These are phyloP conservation scores for Salvia hispanica DNA, from an alignment of 257 asterid species.

Conservation along the genomic window DNA sequence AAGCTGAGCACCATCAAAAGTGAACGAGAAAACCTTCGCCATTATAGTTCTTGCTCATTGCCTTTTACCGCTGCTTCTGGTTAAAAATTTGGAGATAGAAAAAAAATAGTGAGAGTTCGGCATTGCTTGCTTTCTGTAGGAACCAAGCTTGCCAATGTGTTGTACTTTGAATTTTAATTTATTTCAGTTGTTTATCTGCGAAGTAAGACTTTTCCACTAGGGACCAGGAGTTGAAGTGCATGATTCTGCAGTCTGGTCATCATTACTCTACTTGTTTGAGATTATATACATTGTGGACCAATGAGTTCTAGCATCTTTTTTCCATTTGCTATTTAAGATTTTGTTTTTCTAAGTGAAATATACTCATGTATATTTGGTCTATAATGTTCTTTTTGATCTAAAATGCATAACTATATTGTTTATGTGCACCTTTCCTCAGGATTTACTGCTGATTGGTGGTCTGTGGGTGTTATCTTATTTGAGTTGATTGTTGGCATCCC, in stretches of 20 bases:
- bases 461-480: conserved; percentile 93
- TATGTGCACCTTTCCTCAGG: conserved; percentile 49
- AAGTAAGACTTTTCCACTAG: conserved; percentile 10
- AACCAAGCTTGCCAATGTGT: conserved; percentile 8
- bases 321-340: not conserved
- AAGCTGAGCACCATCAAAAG: conserved; percentile 3
- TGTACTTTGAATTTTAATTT: not conserved
- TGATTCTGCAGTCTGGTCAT: conserved; percentile 10
- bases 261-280: not conserved
- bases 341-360: conserved; percentile 14
- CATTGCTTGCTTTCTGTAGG: conserved; percentile 11
- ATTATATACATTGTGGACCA: not conserved
- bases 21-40: not conserved
- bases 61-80: not conserved
- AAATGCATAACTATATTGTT: conserved; percentile 25
- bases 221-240: conserved; percentile 18
- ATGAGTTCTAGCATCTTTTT: not conserved
- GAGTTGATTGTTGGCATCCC: conserved; percentile 98
- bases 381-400: not conserved
- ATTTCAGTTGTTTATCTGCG: not conserved
- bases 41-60: conserved; percentile 2
- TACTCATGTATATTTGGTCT: conserved; percentile 11
- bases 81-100: conserved; percentile 2
- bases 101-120: conserved; percentile 13
- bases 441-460: conserved; percentile 99